Evolutionary conservation across 495 filamentous ascomycete species (phyloP), one percentile per base, ranked within the genome.

Genomic region (Cercophora samala): DNA sequence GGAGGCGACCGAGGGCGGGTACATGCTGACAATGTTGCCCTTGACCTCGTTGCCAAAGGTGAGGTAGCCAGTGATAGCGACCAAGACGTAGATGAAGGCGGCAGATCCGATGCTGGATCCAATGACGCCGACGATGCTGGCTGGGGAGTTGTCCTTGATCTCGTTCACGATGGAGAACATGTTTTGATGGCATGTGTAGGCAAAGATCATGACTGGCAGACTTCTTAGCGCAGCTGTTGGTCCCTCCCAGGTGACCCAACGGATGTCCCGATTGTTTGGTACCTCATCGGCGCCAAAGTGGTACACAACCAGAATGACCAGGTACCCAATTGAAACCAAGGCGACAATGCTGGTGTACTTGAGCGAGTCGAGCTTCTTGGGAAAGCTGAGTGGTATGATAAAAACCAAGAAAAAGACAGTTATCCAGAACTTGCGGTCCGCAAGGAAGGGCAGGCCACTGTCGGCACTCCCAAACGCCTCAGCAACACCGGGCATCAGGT

Each of bases 161-260:
- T 99, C 96, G 69, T 99, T 99, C 32, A 99, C 79, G 68, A 99
- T 94, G 0, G 96, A 97, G 74, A 99, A 99, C 95, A 99, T 99
- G 72, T 99, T 99, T 71, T 99, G 95, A 78, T 99, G 95, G 74
- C 96, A 99, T 4, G 95, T 99, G 78, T 97, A 99, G 21, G 95
- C 95, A 80, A 98, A 99, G 9, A 99, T 92, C 65, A 97, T 92
- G 54, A 99, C 91, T 0, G 95, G 96, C 66, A 99, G 88, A 68
- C 90, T 93, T 69, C 91, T 90, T 53, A 99, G 84, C 2, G 89
- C 87, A 22, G 90, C 85, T 51, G 96, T 83, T 18, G 90, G 82
- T 0, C 95, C 93, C 24, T 86, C 89, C 88, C 92, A 96, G 62
- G 85, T 80, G 66, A 95, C 81, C 19, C 90, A 76, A 24, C 90